Conservation (phyloP, 2,329 filamentous ascomycete genomes). For the Penicillium griseofulvum region DNA sequence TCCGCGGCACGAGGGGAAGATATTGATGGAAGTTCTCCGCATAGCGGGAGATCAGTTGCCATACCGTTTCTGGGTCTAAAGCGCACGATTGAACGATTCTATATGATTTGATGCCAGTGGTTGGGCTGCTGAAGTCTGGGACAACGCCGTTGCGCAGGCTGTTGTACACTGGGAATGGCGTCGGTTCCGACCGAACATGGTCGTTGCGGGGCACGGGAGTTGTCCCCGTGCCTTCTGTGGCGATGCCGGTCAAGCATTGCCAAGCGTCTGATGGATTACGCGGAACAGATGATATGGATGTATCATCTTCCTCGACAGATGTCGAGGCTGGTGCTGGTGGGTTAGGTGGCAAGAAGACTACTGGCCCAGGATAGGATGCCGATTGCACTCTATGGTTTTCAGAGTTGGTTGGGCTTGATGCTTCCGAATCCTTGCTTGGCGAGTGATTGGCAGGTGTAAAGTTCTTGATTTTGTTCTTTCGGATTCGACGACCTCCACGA, state of each 20-base stretch:
- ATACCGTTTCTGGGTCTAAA: conserved; percentile 51
- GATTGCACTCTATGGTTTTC: conserved; percentile 27
- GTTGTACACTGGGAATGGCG: conserved; percentile 25
- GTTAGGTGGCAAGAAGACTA: conserved; percentile 36
- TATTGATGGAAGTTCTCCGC: conserved; percentile 67
- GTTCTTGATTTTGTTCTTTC: conserved; percentile 50
- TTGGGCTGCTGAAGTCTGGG: conserved; percentile 26
- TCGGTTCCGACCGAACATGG: conserved; percentile 22
- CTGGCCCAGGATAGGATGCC: conserved; percentile 32
- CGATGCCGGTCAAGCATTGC: conserved; percentile 48
- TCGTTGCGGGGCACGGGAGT: conserved; percentile 22
- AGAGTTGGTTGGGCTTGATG: conserved; percentile 26
- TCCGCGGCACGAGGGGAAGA: conserved; percentile 64
- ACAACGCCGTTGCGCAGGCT: conserved; percentile 27
- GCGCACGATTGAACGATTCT: conserved; percentile 45
- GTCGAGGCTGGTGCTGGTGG: conserved; percentile 28
- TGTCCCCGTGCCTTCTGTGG: conserved; percentile 35
- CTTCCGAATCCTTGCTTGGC: conserved; percentile 28
- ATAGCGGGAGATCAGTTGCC: conserved; percentile 57
- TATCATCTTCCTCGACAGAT: conserved; percentile 39
- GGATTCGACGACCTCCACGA: conserved; percentile 57
- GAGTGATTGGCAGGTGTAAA: conserved; percentile 30
- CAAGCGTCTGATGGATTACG: conserved; percentile 50
- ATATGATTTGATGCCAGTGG: conserved; percentile 41
- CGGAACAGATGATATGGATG: conserved; percentile 44